Conservation (phyloP, 2,329 filamentous ascomycete species). For the Helminthosporium solani region DNA sequence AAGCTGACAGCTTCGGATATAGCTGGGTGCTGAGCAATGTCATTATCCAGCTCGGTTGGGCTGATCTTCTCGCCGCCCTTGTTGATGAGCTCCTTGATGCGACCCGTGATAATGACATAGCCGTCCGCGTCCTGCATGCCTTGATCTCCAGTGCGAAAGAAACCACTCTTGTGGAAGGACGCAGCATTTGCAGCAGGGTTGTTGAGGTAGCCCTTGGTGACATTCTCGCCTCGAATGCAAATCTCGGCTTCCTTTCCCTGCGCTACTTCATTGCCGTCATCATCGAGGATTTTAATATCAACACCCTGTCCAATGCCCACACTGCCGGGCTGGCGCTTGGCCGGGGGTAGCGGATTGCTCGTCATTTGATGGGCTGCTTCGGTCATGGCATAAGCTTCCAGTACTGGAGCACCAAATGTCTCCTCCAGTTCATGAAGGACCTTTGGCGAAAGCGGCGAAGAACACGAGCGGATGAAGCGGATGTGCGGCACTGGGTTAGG, state of each 20-base stretch:
- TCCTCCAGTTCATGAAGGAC: constrained; percentile 77
- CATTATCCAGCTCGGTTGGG: constrained; percentile 84
- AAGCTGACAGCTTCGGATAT: constrained; percentile 81
- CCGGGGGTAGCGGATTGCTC: constrained; percentile 62
- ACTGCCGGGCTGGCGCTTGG: constrained; percentile 74
- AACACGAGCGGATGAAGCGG: constrained; percentile 86
- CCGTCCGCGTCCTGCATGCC: constrained; percentile 77
- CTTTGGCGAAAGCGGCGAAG: constrained; percentile 78
- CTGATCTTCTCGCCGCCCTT: constrained; percentile 89
- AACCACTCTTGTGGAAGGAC: constrained; percentile 72
- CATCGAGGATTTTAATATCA: constrained; percentile 74
- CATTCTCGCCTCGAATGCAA: constrained; percentile 77
- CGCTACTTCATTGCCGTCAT: constrained; percentile 65
- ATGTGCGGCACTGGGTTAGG: constrained; percentile 71
- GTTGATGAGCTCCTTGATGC: constrained; percentile 91
- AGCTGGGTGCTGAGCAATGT: constrained; percentile 69
- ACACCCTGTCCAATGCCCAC: constrained; percentile 84
- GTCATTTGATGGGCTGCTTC: constrained; percentile 87
- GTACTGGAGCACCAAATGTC: constrained; percentile 73
- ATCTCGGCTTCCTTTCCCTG: constrained; percentile 77
- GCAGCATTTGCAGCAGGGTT: constrained; percentile 73
- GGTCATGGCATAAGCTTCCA: constrained; percentile 92
- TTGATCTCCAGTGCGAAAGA: constrained; percentile 87
- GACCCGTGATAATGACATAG: constrained; percentile 83
- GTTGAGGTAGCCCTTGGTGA: constrained; percentile 83